Conservation (phyloP, 176 grass and related monocot species). For the Triticum aestivum region DNA sequence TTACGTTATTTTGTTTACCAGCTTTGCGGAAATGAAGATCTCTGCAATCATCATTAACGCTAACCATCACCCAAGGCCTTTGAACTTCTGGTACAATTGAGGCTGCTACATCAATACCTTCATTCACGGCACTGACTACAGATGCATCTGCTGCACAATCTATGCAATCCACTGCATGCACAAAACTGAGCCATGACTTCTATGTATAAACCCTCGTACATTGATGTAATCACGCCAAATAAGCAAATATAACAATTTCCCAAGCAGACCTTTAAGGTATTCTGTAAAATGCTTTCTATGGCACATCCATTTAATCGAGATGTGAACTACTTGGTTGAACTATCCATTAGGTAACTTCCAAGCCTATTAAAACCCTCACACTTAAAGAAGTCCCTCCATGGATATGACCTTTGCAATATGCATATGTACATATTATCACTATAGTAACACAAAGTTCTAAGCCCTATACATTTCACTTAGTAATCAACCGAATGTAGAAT, state of each 20-base stretch:
- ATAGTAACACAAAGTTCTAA: neutral
- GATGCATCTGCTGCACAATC: conserved; percentile 89
- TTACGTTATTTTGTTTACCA: conserved; percentile 38
- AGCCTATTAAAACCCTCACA: neutral
- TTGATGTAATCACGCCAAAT: neutral
- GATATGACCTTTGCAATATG: neutral
- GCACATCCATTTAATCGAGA: neutral
- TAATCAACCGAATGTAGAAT: neutral
- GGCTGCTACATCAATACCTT: conserved; percentile 67
- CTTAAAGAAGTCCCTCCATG: conserved; percentile 5
- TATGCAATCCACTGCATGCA: conserved; percentile 85
- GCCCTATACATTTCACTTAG: neutral
- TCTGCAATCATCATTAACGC: conserved; percentile 82
- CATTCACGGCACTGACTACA: conserved; percentile 85
- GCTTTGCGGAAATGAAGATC: conserved; percentile 98
- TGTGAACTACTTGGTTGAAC: neutral
- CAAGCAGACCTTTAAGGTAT: neutral
- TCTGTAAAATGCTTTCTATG: neutral
- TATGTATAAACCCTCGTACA: neutral
- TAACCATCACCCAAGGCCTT: conserved; percentile 94
- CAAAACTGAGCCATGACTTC: neutral
- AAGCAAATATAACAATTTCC: neutral
- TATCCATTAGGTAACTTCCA: neutral
- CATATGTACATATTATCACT: neutral
- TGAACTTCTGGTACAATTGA: conserved; percentile 56